Evolutionary conservation across 371 early-diverging fungal genomes (phyloP).

Genomic region (Cladochytrium tenue): DNA sequence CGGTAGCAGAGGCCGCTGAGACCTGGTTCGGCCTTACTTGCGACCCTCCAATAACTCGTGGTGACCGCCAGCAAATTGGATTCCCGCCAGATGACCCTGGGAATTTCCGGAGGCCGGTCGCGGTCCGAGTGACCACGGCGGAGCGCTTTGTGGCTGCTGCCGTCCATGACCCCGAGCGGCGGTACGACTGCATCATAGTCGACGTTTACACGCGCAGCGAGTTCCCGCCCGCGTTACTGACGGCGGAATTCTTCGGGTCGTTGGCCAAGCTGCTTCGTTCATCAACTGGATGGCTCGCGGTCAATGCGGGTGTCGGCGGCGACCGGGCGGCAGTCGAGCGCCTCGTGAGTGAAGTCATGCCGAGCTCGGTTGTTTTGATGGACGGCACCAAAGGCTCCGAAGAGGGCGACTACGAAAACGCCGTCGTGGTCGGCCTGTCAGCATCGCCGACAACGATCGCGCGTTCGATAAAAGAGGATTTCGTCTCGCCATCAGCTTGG

Average conservation of each 20-base stretch:
- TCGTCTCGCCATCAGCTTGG: slow-evolving; percentile 15
- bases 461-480: slow-evolving; percentile 2
- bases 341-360: slow-evolving; percentile 8
- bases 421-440: slow-evolving; percentile 24
- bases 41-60: slow-evolving; percentile 10
- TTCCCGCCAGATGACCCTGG: slow-evolving; percentile 15
- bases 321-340: slow-evolving; percentile 16
- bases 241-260: slow-evolving; percentile 14
- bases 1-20: slow-evolving; percentile 22
- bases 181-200: slow-evolving; percentile 24
- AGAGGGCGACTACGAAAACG: slow-evolving; percentile 28
- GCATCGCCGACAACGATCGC: neutral
- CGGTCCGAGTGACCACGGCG: slow-evolving; percentile 18
- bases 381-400: slow-evolving; percentile 17
- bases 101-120: slow-evolving; percentile 8
- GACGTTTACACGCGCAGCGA: slow-evolving; percentile 27
- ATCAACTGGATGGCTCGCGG: slow-evolving; percentile 11
- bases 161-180: slow-evolving; percentile 15
- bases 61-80: neutral
- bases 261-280: slow-evolving; percentile 13
- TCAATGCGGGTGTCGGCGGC: slow-evolving; percentile 24
- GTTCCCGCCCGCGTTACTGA: slow-evolving; percentile 19
- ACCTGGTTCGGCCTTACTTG: slow-evolving; percentile 30
- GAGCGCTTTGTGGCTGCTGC: slow-evolving; percentile 13
- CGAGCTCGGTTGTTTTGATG: slow-evolving; percentile 9